A percentile compares a stretch with the other conserved stretches of the same genome.
phyloP scores from a whole-genome alignment of 805 yeast species.

The Pichia kluyveri region DNA sequence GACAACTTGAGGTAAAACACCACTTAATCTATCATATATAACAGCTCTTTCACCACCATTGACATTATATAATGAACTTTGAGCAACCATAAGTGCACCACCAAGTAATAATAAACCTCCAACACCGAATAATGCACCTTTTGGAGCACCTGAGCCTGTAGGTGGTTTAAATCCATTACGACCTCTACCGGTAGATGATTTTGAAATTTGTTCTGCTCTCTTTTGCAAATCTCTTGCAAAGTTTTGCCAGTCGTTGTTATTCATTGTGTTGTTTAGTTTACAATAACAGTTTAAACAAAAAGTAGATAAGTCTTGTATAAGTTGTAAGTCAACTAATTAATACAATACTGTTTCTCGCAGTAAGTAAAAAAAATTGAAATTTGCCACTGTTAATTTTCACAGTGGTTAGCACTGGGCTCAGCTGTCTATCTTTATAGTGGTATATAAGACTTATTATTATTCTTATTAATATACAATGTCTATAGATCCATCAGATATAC shows the following conservation, averaged over 20 bases:
- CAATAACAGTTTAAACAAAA: not conserved
- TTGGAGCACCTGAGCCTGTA: conserved; percentile 29
- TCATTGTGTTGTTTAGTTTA: conserved; percentile 15
- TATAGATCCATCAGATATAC: conserved; percentile 27
- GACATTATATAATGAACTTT: conserved; percentile 66
- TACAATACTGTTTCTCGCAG: not conserved
- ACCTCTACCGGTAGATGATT: conserved; percentile 22
- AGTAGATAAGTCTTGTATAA: not conserved
- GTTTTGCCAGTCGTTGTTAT: conserved; percentile 39
- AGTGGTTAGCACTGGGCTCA: not conserved
- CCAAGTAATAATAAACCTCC: conserved; percentile 54
- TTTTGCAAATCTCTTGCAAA: conserved; percentile 43
- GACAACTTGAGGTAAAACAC: conserved; percentile 75
- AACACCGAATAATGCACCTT: conserved; percentile 50
- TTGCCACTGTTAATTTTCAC: not conserved
- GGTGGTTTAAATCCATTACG: conserved; percentile 8
- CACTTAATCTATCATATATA: conserved; percentile 78
- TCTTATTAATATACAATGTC: conserved; percentile 9
- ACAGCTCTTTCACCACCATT: conserved; percentile 99
- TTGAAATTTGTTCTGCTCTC: conserved; percentile 34
- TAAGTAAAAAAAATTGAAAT: not conserved
- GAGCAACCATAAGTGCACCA: conserved; percentile 44
- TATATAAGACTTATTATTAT: no score
- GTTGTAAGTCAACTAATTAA: no score
- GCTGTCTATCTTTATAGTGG: not conserved